Percentiles rank a stretch among this genome's conserved stretches.
Conservation (phyloP, 176 grass and related monocot genomes). For the Cenchrus fungigraminus region DNA sequence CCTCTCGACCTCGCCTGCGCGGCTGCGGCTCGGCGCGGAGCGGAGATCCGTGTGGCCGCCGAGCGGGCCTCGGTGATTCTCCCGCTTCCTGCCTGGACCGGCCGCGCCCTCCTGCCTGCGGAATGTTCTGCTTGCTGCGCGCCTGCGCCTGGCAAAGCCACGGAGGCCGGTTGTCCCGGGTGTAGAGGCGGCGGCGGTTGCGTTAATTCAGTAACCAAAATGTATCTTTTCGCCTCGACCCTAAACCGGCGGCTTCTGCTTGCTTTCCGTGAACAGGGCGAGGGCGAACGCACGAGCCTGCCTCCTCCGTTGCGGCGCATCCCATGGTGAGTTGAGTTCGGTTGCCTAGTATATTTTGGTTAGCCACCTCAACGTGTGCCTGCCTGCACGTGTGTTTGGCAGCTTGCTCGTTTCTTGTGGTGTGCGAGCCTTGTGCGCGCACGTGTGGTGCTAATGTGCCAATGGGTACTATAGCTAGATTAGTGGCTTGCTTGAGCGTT, state of each 20-base stretch:
- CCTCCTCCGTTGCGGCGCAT: conserved; percentile 23
- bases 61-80: background rate
- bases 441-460: background rate
- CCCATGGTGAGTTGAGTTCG: conserved; percentile 48
- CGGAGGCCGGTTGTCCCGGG: background rate
- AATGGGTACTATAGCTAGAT: background rate
- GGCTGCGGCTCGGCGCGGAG: background rate
- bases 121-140: background rate
- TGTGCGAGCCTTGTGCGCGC: background rate
- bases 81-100: background rate
- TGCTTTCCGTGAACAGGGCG: conserved; percentile 8
- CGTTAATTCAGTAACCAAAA: background rate
- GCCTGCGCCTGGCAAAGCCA: too few relatives aligned
- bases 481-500: background rate
- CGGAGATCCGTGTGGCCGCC: background rate
- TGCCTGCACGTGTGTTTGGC: background rate
- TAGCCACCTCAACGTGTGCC: too few relatives aligned
- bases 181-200: background rate
- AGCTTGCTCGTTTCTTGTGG: background rate
- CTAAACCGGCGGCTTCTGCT: background rate
- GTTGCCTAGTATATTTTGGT: background rate
- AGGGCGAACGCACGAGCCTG: background rate
- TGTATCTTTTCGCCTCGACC: background rate
- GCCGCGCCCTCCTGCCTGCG: background rate
- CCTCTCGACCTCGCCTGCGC: too few relatives aligned